Base-by-base conservation (phyloP, 2,329 filamentous ascomycete genomes). In the Ceratocystis papillata region DNA sequence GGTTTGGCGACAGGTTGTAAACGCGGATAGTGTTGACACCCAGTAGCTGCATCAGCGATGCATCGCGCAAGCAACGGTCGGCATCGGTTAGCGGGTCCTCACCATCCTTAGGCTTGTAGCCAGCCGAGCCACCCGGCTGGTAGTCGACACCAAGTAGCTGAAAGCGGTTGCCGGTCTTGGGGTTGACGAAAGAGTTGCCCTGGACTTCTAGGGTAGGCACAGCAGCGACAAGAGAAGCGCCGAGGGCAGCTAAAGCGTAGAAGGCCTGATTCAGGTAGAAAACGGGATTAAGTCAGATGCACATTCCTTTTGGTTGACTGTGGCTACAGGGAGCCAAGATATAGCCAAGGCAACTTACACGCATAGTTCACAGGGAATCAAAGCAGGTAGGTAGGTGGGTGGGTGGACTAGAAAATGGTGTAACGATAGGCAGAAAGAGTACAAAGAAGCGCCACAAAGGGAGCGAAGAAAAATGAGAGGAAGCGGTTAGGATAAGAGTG, bases 71-170 rank as follows among this genome's bases (percentile, higher is more conserved):
- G 75, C 85, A 87, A 67, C 79, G 75, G 62, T 80, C 78, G 65
- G 76, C 76, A 72, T 87, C 74, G 72, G 82, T 86, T 44, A 87
- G 78, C 41, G 85, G 83, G 72, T 87, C 85, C 69, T 79, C 77
- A 63, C 80, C 79, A 15, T 75, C 73, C 0, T 71, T 70, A 60
- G 83, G 81, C 71, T 86, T 76, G 75, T 85, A 87, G 60, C 81
- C 84, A 57, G 84, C 79, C 68, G 81, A 83, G 69, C 86, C 86
- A 68, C 84, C 85, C 55, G 85, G 85, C 74, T 88, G 86, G 76
- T 88, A 88, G 72, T 85, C 86, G 70, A 86, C 80, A 70, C 86
- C 86, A 63, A 86, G 79, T 68, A 88, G 79, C 76, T 87, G 83
- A 75, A 87, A 87, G 69, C 80, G 80, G 71, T 83, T 78, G 68